These are phyloP conservation scores for Ganoderma multipileum DNA, from an alignment of 1,284 basidiomycete genomes.

Conservation along the genomic window DNA sequence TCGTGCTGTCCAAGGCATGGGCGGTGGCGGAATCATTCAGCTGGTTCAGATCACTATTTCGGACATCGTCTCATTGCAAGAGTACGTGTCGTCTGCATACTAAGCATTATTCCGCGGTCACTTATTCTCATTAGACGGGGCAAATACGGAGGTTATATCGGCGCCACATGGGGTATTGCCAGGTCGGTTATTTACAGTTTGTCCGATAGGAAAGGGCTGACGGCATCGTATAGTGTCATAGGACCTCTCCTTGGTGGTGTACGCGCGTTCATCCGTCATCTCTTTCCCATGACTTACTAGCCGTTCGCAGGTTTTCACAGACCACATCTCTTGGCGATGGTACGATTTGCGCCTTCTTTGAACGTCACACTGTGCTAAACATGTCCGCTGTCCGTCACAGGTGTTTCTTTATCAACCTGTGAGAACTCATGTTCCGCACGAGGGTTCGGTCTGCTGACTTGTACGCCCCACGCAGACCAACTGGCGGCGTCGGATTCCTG, in stretches of 20 bases:
- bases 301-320: slow-evolving; percentile 60
- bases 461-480: slow-evolving; percentile 55
- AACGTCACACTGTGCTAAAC: background rate
- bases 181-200: slow-evolving; percentile 44
- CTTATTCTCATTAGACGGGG: slow-evolving; percentile 58
- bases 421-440: slow-evolving; percentile 28
- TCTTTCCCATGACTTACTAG: slow-evolving; percentile 11
- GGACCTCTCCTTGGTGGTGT: slow-evolving; percentile 81
- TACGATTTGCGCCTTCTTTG: slow-evolving; percentile 36
- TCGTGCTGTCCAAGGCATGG: slow-evolving; percentile 84
- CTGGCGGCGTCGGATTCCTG: slow-evolving; percentile 74
- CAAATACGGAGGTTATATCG: slow-evolving; percentile 76
- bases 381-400: slow-evolving; percentile 38
- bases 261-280: slow-evolving; percentile 37
- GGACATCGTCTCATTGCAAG: slow-evolving; percentile 80
- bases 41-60: slow-evolving; percentile 76
- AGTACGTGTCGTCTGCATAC: slow-evolving; percentile 53
- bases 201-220: slow-evolving; percentile 11
- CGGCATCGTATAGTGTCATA: slow-evolving; percentile 57
- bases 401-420: slow-evolving; percentile 83
- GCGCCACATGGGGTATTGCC: slow-evolving; percentile 83
- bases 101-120: background rate
- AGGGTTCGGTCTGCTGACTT: background rate
- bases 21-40: slow-evolving; percentile 79
- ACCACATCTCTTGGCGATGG: slow-evolving; percentile 82